phyloP scores from a whole-genome alignment of 495 filamentous ascomycete species.

The Aspergillus biplanus region DNA sequence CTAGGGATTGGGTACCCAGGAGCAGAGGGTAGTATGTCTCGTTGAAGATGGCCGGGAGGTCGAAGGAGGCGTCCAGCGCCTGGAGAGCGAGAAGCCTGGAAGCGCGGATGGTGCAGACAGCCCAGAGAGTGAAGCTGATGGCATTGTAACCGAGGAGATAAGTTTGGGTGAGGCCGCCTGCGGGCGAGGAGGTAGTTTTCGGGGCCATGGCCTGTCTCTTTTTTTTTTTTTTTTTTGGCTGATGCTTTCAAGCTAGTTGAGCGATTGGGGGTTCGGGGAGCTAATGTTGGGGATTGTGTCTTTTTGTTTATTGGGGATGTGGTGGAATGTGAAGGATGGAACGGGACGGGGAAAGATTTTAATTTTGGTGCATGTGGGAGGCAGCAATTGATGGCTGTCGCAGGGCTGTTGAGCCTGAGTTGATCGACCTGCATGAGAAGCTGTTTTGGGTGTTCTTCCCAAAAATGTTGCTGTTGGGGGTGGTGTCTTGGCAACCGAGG shows the following conservation, averaged over 20 bases:
- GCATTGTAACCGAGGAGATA: slow-evolving; percentile 88
- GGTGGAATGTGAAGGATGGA: too few species aligned
- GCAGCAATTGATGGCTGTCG: too few species aligned
- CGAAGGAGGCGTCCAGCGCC: slow-evolving; percentile 31
- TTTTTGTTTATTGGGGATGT: too few species aligned
- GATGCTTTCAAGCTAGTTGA: background rate
- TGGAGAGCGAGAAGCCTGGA: slow-evolving; percentile 44
- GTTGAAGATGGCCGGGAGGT: slow-evolving; percentile 54
- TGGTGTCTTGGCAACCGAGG: slow-evolving; percentile 5
- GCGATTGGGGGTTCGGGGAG: background rate
- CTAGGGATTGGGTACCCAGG: slow-evolving; percentile 80
- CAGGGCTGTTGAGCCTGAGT: too few species aligned
- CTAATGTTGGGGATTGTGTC: background rate
- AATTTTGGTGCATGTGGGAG: too few species aligned
- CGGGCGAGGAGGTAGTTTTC: slow-evolving; percentile 17
- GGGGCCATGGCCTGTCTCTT: background rate
- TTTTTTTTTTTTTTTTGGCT: background rate
- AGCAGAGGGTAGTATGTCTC: slow-evolving; percentile 67
- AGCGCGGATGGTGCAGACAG: slow-evolving; percentile 65
- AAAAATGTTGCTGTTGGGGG: background rate
- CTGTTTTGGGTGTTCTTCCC: background rate
- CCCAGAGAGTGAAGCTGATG: slow-evolving; percentile 75
- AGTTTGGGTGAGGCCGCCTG: slow-evolving; percentile 28
- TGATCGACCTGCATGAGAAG: too few species aligned
- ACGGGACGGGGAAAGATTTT: too few species aligned